These are phyloP conservation scores for Physaria fendleri DNA, from an alignment of 345 rosid species.

Conservation along the genomic window DNA sequence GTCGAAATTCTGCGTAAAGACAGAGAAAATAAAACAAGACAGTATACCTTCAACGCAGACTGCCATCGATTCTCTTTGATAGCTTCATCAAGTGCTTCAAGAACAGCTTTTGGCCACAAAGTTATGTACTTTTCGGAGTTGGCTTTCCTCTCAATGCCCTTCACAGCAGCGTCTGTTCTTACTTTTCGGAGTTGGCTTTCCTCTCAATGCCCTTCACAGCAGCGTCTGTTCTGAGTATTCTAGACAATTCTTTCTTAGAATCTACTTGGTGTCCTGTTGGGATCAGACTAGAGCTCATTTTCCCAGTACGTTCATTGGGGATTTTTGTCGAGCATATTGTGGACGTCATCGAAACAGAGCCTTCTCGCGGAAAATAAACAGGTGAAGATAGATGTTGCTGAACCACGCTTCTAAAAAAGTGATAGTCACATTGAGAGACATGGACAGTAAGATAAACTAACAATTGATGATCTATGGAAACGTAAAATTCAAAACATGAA, in stretches of 20 bases:
- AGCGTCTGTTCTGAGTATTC: constrained; percentile 57
- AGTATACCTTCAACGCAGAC: constrained; percentile 61
- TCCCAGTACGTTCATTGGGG: constrained; percentile 21
- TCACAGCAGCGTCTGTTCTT: constrained; percentile 65
- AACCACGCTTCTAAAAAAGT: constrained; percentile 5
- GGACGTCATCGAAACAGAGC: constrained; percentile 16
- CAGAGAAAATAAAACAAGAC: not conserved
- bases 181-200: constrained; percentile 67
- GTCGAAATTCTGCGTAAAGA: not conserved
- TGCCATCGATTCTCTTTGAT: constrained; percentile 47
- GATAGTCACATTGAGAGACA: not conserved
- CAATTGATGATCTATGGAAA: not conserved
- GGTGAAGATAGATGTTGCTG: not conserved
- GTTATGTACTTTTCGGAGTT: constrained; percentile 58
- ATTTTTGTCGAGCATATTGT: constrained; percentile 36
- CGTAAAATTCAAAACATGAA: not conserved
- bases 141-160: constrained; percentile 61
- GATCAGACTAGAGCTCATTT: constrained; percentile 9
- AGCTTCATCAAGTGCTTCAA: constrained; percentile 83
- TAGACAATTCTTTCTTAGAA: constrained; percentile 51
- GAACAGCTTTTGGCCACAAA: constrained; percentile 79
- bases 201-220: constrained; percentile 58
- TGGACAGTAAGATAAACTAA: not conserved
- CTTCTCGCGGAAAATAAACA: not conserved
- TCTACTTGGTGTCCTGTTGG: constrained; percentile 37